Percentiles rank a stretch among this genome's conserved stretches.
phyloP scores from a whole-genome alignment of 1,139 yeast species.

The Trichomonascaceae sp. region DNA sequence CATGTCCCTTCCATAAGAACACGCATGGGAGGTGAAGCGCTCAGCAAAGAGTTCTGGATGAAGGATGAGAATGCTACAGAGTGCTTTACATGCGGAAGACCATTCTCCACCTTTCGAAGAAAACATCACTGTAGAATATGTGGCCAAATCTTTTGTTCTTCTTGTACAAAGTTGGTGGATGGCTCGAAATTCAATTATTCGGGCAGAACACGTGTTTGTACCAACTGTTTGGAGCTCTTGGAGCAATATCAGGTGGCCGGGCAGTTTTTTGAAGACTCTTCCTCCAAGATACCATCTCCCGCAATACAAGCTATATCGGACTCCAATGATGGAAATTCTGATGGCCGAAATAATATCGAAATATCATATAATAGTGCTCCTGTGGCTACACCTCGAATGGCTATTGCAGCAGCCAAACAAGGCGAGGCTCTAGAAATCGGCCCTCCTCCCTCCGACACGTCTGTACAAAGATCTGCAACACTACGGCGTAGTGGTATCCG shows the following conservation, averaged over 20 bases:
- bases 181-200: conserved; percentile 65
- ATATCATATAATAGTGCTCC: conserved; percentile 34
- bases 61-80: conserved; percentile 80
- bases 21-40: conserved; percentile 24
- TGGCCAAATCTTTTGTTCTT: conserved; percentile 89
- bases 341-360: conserved; percentile 14
- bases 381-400: conserved; percentile 69
- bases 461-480: not conserved
- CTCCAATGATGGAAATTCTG: not conserved
- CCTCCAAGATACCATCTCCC: not conserved
- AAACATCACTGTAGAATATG: conserved; percentile 94
- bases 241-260: conserved; percentile 31
- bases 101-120: conserved; percentile 64
- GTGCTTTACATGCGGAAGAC: conserved; percentile 69
- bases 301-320: not conserved
- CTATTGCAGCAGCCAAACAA: conserved; percentile 73
- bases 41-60: conserved; percentile 75
- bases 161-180: conserved; percentile 74
- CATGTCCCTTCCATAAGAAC: not conserved
- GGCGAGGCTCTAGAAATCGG: conserved; percentile 79
- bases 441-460: conserved; percentile 26
- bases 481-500: conserved; percentile 10
- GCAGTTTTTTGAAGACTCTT: not conserved
- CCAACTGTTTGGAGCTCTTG: conserved; percentile 61
- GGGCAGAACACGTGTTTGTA: conserved; percentile 75